These are phyloP conservation scores for Penicillium malachiteum DNA, from an alignment of 495 filamentous ascomycete genomes.

Conservation along the genomic window DNA sequence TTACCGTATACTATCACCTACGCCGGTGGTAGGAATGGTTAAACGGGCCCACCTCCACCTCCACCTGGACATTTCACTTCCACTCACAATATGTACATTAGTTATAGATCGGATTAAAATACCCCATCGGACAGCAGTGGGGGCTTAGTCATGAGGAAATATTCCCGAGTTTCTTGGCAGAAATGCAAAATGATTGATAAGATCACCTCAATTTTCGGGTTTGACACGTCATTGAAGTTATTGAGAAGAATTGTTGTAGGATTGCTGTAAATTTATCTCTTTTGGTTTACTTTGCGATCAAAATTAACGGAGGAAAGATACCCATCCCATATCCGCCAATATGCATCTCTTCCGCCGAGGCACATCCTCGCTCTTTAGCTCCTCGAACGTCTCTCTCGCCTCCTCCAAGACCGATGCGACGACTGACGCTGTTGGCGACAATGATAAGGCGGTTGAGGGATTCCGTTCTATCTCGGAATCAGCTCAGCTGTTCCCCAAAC, in stretches of 20 bases:
- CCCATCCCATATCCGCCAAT: not conserved
- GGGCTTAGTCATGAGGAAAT: conserved; percentile 26
- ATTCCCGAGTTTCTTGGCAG: conserved; percentile 21
- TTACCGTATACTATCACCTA: conserved; percentile 45
- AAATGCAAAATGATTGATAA: conserved; percentile 36
- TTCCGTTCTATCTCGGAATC: conserved; percentile 40
- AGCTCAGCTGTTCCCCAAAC: conserved; percentile 47
- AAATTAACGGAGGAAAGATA: not conserved
- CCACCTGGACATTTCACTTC: not conserved
- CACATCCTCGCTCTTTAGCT: conserved; percentile 35
- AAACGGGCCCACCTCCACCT: conserved; percentile 1
- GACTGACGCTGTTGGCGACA: conserved; percentile 24
- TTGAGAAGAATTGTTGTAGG: not conserved
- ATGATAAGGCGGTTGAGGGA: conserved; percentile 26
- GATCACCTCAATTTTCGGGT: conserved; percentile 14
- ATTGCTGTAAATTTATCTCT: too few relatives aligned
- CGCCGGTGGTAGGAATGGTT: conserved; percentile 17
- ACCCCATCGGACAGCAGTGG: conserved; percentile 11
- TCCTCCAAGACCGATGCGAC: conserved; percentile 29
- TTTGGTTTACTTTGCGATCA: not conserved
- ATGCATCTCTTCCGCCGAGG: conserved; percentile 43
- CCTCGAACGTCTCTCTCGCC: conserved; percentile 28
- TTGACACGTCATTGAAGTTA: conserved; percentile 1
- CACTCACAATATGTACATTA: conserved; percentile 21
- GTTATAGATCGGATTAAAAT: conserved; percentile 13